These are phyloP conservation scores for Pittosporum tobira DNA, from an alignment of 129 eudicot genomes.

Conservation along the genomic window DNA sequence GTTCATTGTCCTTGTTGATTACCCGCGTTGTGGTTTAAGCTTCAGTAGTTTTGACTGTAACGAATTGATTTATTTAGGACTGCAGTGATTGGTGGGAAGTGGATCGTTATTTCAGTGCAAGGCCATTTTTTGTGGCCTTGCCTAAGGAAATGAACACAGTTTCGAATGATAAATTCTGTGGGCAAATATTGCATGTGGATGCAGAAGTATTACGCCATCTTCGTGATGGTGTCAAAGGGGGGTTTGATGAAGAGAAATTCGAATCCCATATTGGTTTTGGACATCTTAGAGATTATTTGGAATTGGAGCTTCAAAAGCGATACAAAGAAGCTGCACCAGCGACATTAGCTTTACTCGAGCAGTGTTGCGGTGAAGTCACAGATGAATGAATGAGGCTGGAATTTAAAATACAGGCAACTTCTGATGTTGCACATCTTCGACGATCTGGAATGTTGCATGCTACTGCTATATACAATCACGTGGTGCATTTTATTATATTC, in stretches of 20 bases:
- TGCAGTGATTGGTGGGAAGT: slow-evolving; percentile 90
- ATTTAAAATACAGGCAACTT: slow-evolving; percentile 60
- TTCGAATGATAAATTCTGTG: slow-evolving; percentile 85
- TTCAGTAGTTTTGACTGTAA: not conserved
- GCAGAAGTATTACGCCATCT: slow-evolving; percentile 50
- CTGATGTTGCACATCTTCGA: slow-evolving; percentile 83
- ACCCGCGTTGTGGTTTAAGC: not conserved
- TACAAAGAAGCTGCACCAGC: slow-evolving; percentile 97
- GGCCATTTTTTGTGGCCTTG: slow-evolving; percentile 87
- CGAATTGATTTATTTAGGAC: slow-evolving; percentile 46
- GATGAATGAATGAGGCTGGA: slow-evolving; percentile 65
- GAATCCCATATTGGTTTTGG: slow-evolving; percentile 71
- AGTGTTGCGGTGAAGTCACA: slow-evolving; percentile 82
- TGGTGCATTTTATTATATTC: slow-evolving; percentile 42
- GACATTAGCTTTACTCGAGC: slow-evolving; percentile 87
- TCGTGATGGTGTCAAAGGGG: slow-evolving; percentile 74
- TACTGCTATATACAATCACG: slow-evolving; percentile 68
- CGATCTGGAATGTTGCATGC: slow-evolving; percentile 84
- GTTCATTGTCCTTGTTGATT: not conserved
- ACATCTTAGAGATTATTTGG: slow-evolving; percentile 74
- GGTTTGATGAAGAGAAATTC: slow-evolving; percentile 87
- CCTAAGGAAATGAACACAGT: slow-evolving; percentile 76
- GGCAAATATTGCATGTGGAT: slow-evolving; percentile 86
- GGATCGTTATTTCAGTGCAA: slow-evolving; percentile 90
- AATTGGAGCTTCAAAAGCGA: slow-evolving; percentile 81